These are phyloP conservation scores for Sporisorium graminicola DNA, from an alignment of 1,284 basidiomycete genomes.

Conservation along the genomic window DNA sequence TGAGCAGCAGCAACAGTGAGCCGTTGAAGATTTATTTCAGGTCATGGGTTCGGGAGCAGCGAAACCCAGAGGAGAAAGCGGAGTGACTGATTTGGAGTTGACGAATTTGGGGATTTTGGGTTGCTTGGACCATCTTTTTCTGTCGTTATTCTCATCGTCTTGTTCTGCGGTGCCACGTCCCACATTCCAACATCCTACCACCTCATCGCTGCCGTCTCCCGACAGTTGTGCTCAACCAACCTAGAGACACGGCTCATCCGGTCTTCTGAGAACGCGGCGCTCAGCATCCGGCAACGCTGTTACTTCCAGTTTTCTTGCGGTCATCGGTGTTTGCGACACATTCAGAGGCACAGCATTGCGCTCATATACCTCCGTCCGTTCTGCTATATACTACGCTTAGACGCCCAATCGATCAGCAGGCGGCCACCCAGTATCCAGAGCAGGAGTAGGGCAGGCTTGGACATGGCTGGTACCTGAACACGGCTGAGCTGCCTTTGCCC, in stretches of 20 bases:
- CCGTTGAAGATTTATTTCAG: not conserved
- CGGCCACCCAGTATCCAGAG: not conserved
- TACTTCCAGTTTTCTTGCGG: not conserved
- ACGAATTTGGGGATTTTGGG: not conserved
- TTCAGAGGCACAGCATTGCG: slow-evolving; percentile 2
- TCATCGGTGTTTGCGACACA: not conserved
- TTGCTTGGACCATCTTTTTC: slow-evolving; percentile 18
- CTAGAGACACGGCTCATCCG: not conserved
- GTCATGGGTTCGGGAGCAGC: not conserved
- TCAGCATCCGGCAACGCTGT: not conserved
- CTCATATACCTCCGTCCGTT: not conserved
- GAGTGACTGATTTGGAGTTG: not conserved
- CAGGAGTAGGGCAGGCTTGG: slow-evolving; percentile 4
- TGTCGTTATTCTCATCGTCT: not conserved
- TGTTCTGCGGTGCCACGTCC: not conserved
- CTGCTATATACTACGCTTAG: not conserved
- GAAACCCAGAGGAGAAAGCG: too few relatives aligned
- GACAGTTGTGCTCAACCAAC: too few relatives aligned
- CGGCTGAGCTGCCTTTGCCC: slow-evolving; percentile 21
- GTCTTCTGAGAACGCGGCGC: not conserved
- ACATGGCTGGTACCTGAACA: slow-evolving; percentile 22
- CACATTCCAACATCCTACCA: not conserved
- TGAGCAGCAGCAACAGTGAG: not conserved
- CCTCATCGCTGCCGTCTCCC: not conserved
- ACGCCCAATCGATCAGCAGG: not conserved